Conservation (phyloP, 2,329 filamentous ascomycete genomes). For the Zalaria obscura region DNA sequence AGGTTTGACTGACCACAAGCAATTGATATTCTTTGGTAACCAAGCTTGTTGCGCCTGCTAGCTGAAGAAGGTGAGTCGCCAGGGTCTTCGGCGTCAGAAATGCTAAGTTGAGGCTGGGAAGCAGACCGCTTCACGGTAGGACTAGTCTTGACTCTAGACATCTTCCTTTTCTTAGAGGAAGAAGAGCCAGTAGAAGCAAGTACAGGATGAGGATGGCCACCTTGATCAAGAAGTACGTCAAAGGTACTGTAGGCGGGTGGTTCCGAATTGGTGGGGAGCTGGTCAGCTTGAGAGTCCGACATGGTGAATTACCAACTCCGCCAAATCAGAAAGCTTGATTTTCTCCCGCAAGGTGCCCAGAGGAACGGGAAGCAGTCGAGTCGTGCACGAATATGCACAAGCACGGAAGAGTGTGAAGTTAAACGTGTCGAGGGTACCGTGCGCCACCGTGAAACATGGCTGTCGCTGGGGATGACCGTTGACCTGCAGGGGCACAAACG, state of each 20-base stretch:
- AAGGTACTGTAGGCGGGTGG: neutral
- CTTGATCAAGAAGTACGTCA: neutral
- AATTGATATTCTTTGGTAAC: conserved; percentile 88
- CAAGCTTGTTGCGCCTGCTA: conserved; percentile 61
- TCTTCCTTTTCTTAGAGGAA: conserved; percentile 5
- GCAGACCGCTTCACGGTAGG: conserved; percentile 5
- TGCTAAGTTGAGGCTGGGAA: conserved; percentile 3
- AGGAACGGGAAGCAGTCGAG: neutral
- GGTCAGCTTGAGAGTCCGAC: neutral
- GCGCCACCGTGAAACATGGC: conserved; percentile 3
- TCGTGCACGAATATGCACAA: neutral
- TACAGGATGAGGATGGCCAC: neutral
- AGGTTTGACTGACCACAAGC: conserved; percentile 67
- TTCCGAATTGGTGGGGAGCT: neutral
- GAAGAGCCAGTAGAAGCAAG: neutral
- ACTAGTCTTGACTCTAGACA: conserved; percentile 4
- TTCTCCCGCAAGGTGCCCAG: neutral
- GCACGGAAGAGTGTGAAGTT: neutral
- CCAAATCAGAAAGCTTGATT: neutral
- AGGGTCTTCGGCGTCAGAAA: neutral
- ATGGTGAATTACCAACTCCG: neutral
- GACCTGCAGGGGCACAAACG: neutral
- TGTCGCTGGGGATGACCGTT: neutral
- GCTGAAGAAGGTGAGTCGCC: conserved; percentile 1
- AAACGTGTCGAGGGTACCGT: conserved; percentile 6